Percentiles rank a stretch among this genome's conserved stretches.
Evolutionary conservation across 495 filamentous ascomycete genomes (phyloP).

Genomic region (Xylaria longipes): DNA sequence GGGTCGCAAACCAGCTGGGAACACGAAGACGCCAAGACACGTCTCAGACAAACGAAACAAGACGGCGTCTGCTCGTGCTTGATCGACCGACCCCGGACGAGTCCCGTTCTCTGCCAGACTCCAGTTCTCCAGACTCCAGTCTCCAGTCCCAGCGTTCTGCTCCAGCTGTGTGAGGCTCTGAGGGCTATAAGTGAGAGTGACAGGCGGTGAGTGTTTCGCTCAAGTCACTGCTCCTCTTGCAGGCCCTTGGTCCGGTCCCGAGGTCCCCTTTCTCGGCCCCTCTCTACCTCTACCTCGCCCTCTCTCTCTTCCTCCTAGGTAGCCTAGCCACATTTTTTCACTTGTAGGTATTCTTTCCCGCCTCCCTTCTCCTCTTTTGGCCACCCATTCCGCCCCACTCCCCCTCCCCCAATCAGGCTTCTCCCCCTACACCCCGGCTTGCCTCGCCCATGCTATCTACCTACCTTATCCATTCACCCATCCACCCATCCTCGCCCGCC

Average conservation of each 20-base stretch:
- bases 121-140: neutral
- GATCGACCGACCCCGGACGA: slow-evolving; percentile 10
- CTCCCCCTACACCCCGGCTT: slow-evolving; percentile 14
- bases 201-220: slow-evolving; percentile 6
- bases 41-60: slow-evolving; percentile 22
- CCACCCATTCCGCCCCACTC: neutral
- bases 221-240: slow-evolving; percentile 13
- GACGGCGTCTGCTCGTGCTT: neutral
- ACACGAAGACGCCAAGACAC: slow-evolving; percentile 16
- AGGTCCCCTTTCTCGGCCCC: neutral
- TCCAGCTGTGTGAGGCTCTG: slow-evolving; percentile 6
- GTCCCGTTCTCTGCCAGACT: slow-evolving; percentile 2
- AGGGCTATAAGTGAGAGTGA: slow-evolving; percentile 10
- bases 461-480: slow-evolving; percentile 22
- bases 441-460: slow-evolving; percentile 14
- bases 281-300: neutral
- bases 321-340: neutral
- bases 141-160: neutral
- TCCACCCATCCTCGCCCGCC: slow-evolving; percentile 22
- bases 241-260: too few relatives aligned
- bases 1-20: neutral
- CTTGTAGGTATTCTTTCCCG: neutral
- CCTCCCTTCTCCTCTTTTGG: slow-evolving; percentile 1
- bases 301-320: neutral
- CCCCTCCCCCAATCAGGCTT: slow-evolving; percentile 3